Percentiles rank a stretch among this genome's conserved stretches.
Conservation (phyloP, 2,329 filamentous ascomycete species). For the Nemania abortiva region DNA sequence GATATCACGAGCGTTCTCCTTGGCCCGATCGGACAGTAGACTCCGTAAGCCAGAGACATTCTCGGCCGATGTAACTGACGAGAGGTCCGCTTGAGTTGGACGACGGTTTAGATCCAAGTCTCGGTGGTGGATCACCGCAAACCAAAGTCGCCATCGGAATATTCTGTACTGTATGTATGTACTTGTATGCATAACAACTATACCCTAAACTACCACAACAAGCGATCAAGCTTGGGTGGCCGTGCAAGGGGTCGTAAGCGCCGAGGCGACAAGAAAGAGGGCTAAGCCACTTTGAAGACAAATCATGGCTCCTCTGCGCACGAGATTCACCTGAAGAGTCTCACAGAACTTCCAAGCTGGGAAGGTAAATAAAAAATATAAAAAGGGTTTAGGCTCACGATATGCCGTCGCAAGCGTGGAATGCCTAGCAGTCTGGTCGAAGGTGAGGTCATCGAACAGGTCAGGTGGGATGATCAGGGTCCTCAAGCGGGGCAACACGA, state of each 20-base stretch:
- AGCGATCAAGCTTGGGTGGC: conserved; percentile 12
- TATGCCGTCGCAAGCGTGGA: conserved; percentile 10
- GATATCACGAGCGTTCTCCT: conserved; percentile 11
- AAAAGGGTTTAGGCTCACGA: conserved; percentile 24
- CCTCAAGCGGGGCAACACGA: conserved; percentile 40
- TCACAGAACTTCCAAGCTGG: conserved; percentile 32
- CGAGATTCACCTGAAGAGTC: conserved; percentile 21
- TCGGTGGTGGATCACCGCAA: conserved; percentile 7
- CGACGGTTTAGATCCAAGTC: neutral
- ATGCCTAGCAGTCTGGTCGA: conserved; percentile 27
- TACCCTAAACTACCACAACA: too few species aligned
- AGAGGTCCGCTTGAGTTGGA: neutral
- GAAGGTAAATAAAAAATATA: conserved; percentile 40
- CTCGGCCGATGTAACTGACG: conserved; percentile 7
- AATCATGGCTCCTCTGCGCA: conserved; percentile 10
- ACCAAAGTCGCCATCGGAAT: conserved; percentile 18
- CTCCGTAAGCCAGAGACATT: neutral
- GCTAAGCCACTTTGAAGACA: conserved; percentile 29
- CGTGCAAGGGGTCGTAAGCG: conserved; percentile 31
- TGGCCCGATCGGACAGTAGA: neutral
- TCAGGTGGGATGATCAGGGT: conserved; percentile 45
- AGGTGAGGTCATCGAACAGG: conserved; percentile 43
- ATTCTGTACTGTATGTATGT: neutral
- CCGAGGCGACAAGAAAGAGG: conserved; percentile 21
- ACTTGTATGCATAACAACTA: too few species aligned